phyloP scores from a whole-genome alignment of 371 early-diverging fungal genomes.

The Dichotomocladium elegans region DNA sequence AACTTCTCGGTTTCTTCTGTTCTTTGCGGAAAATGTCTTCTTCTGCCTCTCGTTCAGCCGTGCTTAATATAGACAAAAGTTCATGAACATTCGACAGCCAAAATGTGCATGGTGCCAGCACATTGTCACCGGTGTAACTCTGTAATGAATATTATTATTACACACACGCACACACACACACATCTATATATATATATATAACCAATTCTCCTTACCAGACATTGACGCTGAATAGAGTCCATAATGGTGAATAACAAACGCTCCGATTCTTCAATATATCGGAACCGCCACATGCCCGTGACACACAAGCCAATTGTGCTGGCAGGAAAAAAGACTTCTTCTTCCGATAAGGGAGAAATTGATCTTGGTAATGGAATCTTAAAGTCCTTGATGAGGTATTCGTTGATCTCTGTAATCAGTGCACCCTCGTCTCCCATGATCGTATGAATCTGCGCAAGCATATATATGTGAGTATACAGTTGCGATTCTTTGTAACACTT shows the following conservation, averaged over 20 bases:
- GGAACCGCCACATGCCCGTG: conserved; percentile 81
- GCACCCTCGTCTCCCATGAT: conserved; percentile 67
- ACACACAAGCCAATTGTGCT: conserved; percentile 83
- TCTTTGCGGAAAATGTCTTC: conserved; percentile 26
- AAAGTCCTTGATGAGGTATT: conserved; percentile 82
- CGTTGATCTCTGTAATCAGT: conserved; percentile 84
- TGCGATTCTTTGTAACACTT: neutral
- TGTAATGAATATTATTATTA: neutral
- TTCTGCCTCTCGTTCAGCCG: conserved; percentile 34
- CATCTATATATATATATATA: neutral
- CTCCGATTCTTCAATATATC: conserved; percentile 77
- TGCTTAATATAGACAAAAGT: conserved; percentile 63
- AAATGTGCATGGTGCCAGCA: conserved; percentile 67
- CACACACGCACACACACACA: neutral
- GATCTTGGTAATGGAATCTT: conserved; percentile 87
- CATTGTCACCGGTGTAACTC: conserved; percentile 52
- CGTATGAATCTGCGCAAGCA: conserved; percentile 24
- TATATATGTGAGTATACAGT: neutral
- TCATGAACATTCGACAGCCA: conserved; percentile 96
- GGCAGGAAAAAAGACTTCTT: conserved; percentile 92
- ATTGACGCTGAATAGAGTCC: conserved; percentile 76
- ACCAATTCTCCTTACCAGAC: conserved; percentile 35
- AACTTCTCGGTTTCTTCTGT: conserved; percentile 1
- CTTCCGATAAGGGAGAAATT: conserved; percentile 73
- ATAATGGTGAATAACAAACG: conserved; percentile 80